Percentiles rank a stretch among this genome's conserved stretches.
Evolutionary conservation across 495 filamentous ascomycete genomes (phyloP).

Genomic region (Tuber indicum): DNA sequence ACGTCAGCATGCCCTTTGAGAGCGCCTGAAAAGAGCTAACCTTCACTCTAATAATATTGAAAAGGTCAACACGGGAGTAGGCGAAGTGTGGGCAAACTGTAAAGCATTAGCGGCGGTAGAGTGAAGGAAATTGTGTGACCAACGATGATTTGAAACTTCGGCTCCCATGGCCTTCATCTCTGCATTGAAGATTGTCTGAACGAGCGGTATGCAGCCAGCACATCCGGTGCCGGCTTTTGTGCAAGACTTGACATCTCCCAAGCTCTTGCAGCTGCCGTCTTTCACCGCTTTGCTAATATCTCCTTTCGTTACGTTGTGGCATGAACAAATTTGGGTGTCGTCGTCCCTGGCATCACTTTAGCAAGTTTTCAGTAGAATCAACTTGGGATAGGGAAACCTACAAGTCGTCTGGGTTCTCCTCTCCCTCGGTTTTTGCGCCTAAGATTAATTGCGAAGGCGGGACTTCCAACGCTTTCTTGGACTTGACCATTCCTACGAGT

Average conservation of each 20-base stretch:
- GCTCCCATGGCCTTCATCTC: constrained; percentile 85
- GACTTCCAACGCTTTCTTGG: constrained; percentile 72
- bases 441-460: constrained; percentile 87
- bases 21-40: constrained; percentile 5
- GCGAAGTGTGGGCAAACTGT: constrained; percentile 69
- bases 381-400: constrained; percentile 42
- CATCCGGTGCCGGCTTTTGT: constrained; percentile 95
- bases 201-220: constrained; percentile 88
- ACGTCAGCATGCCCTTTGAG: neutral
- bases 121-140: constrained; percentile 23
- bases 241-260: constrained; percentile 84
- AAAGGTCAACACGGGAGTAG: constrained; percentile 81
- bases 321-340: constrained; percentile 89
- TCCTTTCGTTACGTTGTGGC: constrained; percentile 91
- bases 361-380: neutral
- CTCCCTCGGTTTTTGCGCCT: constrained; percentile 65
- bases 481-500: constrained; percentile 88
- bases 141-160: constrained; percentile 76
- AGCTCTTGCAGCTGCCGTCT: constrained; percentile 73
- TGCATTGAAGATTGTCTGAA: constrained; percentile 87
- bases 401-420: constrained; percentile 61
- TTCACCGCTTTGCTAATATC: constrained; percentile 70
- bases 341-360: constrained; percentile 56
- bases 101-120: constrained; percentile 42
- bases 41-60: constrained; percentile 81